Evolutionary conservation across 2,329 filamentous ascomycete genomes (phyloP).

Genomic region (Penicillium aurantiogriseum): DNA sequence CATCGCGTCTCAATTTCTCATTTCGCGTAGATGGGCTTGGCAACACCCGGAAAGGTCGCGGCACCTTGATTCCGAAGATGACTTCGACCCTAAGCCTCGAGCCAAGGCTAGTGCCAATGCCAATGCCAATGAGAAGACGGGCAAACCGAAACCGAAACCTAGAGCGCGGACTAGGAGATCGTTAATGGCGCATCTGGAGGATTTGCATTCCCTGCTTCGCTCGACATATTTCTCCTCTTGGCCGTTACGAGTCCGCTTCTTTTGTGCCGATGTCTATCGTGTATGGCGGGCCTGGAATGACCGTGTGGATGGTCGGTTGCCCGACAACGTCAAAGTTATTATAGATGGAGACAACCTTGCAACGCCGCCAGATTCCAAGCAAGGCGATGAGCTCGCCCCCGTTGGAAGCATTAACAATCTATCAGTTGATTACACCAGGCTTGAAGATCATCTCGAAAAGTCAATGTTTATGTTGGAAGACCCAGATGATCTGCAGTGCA

Average conservation of each 20-base stretch:
- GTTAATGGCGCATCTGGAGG: slow-evolving; percentile 69
- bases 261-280: slow-evolving; percentile 65
- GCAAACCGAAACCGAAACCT: slow-evolving; percentile 38
- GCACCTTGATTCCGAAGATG: slow-evolving; percentile 67
- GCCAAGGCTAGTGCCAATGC: slow-evolving; percentile 34
- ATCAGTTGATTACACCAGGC: slow-evolving; percentile 53
- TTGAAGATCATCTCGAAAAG: slow-evolving; percentile 55
- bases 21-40: slow-evolving; percentile 73
- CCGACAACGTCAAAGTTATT: slow-evolving; percentile 52
- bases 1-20: slow-evolving; percentile 4
- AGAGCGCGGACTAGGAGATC: slow-evolving; percentile 54
- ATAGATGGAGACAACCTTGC: slow-evolving; percentile 48
- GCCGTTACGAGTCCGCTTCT: slow-evolving; percentile 81
- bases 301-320: slow-evolving; percentile 49
- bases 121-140: slow-evolving; percentile 39
- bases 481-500: slow-evolving; percentile 43
- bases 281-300: slow-evolving; percentile 65
- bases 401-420: slow-evolving; percentile 47
- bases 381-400: slow-evolving; percentile 20
- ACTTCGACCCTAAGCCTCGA: slow-evolving; percentile 42
- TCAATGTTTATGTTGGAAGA: slow-evolving; percentile 44
- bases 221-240: slow-evolving; percentile 77
- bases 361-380: neutral
- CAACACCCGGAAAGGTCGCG: slow-evolving; percentile 78
- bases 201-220: slow-evolving; percentile 75